Percentiles rank a stretch among this genome's conserved stretches.
Conservation (phyloP, 768 basidiomycete genomes). For the Suillus americanus region DNA sequence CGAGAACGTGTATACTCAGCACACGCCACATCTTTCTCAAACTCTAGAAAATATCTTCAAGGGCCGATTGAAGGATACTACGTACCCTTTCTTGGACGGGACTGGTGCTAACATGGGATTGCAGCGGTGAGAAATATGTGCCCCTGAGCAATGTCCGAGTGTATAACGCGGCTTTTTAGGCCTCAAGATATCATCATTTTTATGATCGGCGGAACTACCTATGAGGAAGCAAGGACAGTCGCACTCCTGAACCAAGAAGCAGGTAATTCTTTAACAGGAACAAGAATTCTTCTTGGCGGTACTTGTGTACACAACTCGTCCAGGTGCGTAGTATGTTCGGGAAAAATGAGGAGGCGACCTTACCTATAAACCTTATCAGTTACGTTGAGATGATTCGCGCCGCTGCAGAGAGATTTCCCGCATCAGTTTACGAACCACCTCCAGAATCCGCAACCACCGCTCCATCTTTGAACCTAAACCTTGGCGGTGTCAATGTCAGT, state of each 20-base stretch:
- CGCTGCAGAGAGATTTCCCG: conserved; percentile 61
- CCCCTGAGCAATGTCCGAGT: background rate
- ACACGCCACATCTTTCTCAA: conserved; percentile 88
- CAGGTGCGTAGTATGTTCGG: conserved; percentile 50
- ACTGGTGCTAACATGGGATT: conserved; percentile 65
- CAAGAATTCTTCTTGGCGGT: conserved; percentile 85
- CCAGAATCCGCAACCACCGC: conserved; percentile 71
- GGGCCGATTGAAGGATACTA: conserved; percentile 82
- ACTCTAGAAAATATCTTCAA: conserved; percentile 88
- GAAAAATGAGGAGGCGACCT: background rate
- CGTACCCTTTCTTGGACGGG: conserved; percentile 86
- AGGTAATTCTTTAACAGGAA: conserved; percentile 53
- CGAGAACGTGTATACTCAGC: conserved; percentile 98
- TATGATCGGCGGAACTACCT: conserved; percentile 95
- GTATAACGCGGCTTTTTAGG: conserved; percentile 37
- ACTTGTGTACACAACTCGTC: conserved; percentile 95
- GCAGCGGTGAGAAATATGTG: conserved; percentile 52
- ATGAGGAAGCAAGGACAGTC: conserved; percentile 88
- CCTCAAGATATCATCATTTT: conserved; percentile 97
- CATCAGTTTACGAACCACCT: conserved; percentile 71
- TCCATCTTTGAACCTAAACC: conserved; percentile 85
- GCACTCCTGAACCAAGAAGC: conserved; percentile 86
- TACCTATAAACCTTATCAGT: conserved; percentile 38
- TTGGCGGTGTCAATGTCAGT: conserved; percentile 90
- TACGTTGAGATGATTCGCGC: conserved; percentile 88